Evolutionary conservation across 805 yeast genomes (phyloP).

Genomic region (Scheffersomyces coipomensis): DNA sequence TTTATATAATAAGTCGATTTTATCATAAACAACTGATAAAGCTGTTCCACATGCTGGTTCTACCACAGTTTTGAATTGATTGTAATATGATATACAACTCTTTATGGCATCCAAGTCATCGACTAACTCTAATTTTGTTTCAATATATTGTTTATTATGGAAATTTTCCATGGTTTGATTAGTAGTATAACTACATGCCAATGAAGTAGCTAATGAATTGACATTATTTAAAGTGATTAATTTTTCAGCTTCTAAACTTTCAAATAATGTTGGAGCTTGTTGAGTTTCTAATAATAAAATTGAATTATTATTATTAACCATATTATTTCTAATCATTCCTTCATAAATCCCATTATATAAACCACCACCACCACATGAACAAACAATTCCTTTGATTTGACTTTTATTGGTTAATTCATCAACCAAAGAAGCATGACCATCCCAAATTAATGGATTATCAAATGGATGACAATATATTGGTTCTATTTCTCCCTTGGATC

Average conservation of each 20-base stretch:
- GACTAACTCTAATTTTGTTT: conserved; percentile 22
- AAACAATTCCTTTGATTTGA: conserved; percentile 44
- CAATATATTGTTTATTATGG: conserved; percentile 10
- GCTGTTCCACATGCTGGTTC: conserved; percentile 81
- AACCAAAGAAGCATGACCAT: conserved; percentile 50
- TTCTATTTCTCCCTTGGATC: conserved; percentile 13
- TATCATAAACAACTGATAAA: conserved; percentile 49
- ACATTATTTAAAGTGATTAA: conserved; percentile 45
- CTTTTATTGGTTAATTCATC: conserved; percentile 37
- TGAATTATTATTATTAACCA: conserved; percentile 20
- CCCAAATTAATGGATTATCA: conserved; percentile 51
- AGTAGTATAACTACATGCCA: conserved; percentile 63
- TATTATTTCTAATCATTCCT: conserved; percentile 38
- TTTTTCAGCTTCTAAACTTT: conserved; percentile 46
- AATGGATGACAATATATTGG: conserved; percentile 58
- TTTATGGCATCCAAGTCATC: conserved; percentile 56
- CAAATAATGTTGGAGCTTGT: conserved; percentile 60
- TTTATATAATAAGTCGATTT: conserved; percentile 23
- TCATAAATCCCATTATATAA: conserved; percentile 50
- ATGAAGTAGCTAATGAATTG: conserved; percentile 58
- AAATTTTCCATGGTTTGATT: conserved; percentile 44
- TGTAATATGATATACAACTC: conserved; percentile 50
- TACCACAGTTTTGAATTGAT: conserved; percentile 49
- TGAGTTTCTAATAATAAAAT: conserved; percentile 53
- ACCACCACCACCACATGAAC: conserved; percentile 62